phyloP scores from a whole-genome alignment of 148 eudicot genomes.

The Diospyros lotus region DNA sequence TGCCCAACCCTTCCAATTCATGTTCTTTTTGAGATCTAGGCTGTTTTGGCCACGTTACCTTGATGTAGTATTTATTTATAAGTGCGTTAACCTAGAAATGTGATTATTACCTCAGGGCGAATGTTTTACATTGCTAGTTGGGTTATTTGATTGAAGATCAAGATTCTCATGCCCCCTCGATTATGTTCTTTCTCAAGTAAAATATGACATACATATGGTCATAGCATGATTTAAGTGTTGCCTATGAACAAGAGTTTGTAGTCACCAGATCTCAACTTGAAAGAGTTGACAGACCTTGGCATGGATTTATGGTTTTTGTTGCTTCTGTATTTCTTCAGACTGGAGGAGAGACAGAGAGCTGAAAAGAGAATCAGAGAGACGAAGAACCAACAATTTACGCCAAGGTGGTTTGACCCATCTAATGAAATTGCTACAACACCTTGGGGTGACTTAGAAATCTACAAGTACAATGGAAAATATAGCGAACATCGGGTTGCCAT shows the following conservation, averaged over 20 bases:
- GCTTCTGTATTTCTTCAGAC: conserved; percentile 24
- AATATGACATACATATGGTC: too few relatives aligned
- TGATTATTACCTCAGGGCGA: background rate
- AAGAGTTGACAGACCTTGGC: too few relatives aligned
- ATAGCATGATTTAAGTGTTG: too few relatives aligned
- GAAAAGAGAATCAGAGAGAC: conserved; percentile 67
- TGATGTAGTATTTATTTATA: too few relatives aligned
- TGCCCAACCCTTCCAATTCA: too few relatives aligned
- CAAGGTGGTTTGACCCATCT: conserved; percentile 62
- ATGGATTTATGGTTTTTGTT: background rate
- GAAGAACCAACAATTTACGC: conserved; percentile 47
- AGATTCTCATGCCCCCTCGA: background rate
- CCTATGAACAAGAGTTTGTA: too few relatives aligned
- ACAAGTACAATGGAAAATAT: conserved; percentile 68
- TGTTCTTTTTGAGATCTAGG: too few relatives aligned
- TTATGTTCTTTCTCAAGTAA: too few relatives aligned
- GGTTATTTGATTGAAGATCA: background rate
- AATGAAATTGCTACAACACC: conserved; percentile 59
- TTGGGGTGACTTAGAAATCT: conserved; percentile 84
- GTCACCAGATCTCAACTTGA: too few relatives aligned
- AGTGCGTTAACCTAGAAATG: background rate
- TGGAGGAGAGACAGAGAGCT: conserved; percentile 78
- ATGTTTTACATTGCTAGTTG: background rate
- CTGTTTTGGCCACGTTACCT: too few relatives aligned
- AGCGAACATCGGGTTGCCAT: conserved; percentile 39